Evolutionary conservation across 805 yeast species (phyloP), one percentile per base, ranked within the genome.

Genomic region (Wickerhamomyces hampshirensis): DNA sequence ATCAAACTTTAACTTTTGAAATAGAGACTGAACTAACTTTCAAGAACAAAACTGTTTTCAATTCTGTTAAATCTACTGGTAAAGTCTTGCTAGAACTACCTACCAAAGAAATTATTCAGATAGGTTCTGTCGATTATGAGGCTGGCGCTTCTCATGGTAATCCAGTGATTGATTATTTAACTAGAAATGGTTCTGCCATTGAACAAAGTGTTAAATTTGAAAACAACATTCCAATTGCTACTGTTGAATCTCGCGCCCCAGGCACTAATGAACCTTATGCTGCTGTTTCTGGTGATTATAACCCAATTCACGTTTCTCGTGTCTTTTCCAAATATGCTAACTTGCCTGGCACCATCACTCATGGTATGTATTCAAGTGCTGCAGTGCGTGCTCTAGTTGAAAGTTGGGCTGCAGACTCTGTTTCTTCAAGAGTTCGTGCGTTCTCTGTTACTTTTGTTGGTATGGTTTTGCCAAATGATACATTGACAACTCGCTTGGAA

Each of bases 361-460:
- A 94, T 58, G 99, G 99, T 61, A 94, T 93, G 99, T 94, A 77
- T 74, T 85, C 97, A 15, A 84, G 95, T 58, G 98, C 97, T 44
- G 75, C 95, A 45, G 91, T 89, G 50, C 83, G 98, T 71, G 78
- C 94, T 23, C 75, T 88, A 59, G 96, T 93, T 51, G 99, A 93
- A 69, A 84, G 86, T 63, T 89, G 96, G 87, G 98, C 98, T 46
- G 98, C 99, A 46, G 89, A 88, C 63, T 88, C 93, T 63, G 89
- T 86, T 52, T 93, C 96, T 40, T 77, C 89, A 31, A 86, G 98
- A 68, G 97, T 94, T 42, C 79, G 95, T 61, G 97, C 95, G 31
- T 93, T 82, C 77, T 77, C 76, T 63, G 87, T 96, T 58, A 74
- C 73, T 54, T 93, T 93, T 60, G 87, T 84, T 34, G 96, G 96